Conservation (phyloP, 1,139 yeast genomes). For the Geotrichum restrictum region DNA sequence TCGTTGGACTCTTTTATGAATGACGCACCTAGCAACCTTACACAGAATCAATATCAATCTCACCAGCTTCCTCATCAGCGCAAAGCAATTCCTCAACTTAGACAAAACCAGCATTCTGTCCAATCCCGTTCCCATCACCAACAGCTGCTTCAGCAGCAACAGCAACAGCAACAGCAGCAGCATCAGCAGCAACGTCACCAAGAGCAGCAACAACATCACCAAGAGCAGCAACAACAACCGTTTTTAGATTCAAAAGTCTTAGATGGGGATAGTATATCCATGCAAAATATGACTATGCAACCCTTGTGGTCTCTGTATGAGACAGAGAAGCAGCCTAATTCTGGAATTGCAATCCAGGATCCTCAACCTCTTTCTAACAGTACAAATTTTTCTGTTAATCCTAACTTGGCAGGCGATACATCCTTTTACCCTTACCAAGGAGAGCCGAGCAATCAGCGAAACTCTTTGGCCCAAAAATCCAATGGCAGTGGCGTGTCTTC, state of each 20-base stretch:
- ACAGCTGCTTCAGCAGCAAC: slow-evolving; percentile 16
- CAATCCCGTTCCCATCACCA: not conserved
- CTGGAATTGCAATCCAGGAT: not conserved
- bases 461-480: not conserved
- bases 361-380: slow-evolving; percentile 4
- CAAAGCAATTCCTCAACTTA: slow-evolving; percentile 6
- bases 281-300: slow-evolving; percentile 22
- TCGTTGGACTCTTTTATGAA: slow-evolving; percentile 10
- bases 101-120: slow-evolving; percentile 2
- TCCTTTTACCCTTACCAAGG: not conserved
- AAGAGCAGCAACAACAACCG: slow-evolving; percentile 20
- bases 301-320: slow-evolving; percentile 29
- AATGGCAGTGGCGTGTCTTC: not conserved
- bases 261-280: not conserved
- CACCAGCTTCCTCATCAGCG: not conserved
- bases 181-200: too few species aligned
- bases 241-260: not conserved
- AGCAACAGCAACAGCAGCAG: slow-evolving; percentile 22
- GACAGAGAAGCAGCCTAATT: not conserved
- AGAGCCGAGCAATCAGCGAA: not conserved
- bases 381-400: not conserved
- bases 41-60: slow-evolving; percentile 5
- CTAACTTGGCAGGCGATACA: not conserved
- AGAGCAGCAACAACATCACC: slow-evolving; percentile 20
- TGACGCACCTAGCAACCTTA: slow-evolving; percentile 34